Evolutionary conservation across 2,329 filamentous ascomycete species (phyloP).

Genomic region (Trichoderma oligosporum): DNA sequence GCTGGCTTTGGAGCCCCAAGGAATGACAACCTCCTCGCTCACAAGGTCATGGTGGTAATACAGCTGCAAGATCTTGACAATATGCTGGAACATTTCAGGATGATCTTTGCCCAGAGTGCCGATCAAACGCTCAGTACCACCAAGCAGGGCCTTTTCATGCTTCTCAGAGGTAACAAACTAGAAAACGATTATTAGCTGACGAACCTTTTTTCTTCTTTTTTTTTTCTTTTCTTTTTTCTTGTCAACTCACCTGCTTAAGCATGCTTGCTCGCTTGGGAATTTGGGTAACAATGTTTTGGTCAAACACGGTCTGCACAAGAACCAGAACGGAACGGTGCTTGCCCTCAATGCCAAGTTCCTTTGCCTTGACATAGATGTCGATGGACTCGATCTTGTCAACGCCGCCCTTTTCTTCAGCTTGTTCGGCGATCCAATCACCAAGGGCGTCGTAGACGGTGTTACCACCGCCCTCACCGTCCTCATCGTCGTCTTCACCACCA

Average conservation of each 20-base stretch:
- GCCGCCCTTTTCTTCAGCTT: slow-evolving; percentile 67
- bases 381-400: slow-evolving; percentile 81
- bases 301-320: slow-evolving; percentile 88
- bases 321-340: slow-evolving; percentile 94
- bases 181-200: neutral
- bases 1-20: slow-evolving; percentile 92
- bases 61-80: slow-evolving; percentile 82
- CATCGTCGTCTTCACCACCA: slow-evolving; percentile 73
- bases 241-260: slow-evolving; percentile 71
- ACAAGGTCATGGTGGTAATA: slow-evolving; percentile 90
- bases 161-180: slow-evolving; percentile 78
- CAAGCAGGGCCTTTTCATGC: slow-evolving; percentile 92
- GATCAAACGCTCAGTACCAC: slow-evolving; percentile 90
- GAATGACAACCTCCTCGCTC: slow-evolving; percentile 80
- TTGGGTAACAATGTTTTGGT: slow-evolving; percentile 83
- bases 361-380: slow-evolving; percentile 92
- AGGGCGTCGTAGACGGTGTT: slow-evolving; percentile 83
- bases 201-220: no score
- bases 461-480: slow-evolving; percentile 71
- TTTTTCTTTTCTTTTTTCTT: no score
- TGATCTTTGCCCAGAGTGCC: slow-evolving; percentile 67
- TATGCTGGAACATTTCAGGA: slow-evolving; percentile 68
- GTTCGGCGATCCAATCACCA: slow-evolving; percentile 82
- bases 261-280: slow-evolving; percentile 78
- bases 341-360: slow-evolving; percentile 87